phyloP scores from a whole-genome alignment of 2,329 filamentous ascomycete genomes.

The Neofusicoccum sp. region DNA sequence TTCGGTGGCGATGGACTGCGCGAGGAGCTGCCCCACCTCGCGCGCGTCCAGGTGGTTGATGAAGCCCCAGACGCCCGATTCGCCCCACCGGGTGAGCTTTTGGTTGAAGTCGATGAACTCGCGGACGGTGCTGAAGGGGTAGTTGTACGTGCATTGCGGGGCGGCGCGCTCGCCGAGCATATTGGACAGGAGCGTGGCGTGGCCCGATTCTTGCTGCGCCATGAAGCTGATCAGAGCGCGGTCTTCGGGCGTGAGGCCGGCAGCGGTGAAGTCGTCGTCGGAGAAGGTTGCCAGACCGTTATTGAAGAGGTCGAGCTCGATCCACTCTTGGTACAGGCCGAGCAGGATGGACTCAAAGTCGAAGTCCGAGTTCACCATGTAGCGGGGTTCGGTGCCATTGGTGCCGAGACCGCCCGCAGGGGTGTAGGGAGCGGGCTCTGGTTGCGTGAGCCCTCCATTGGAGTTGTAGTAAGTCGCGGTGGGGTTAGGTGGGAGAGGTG shows the following conservation, averaged over 20 bases:
- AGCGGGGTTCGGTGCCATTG: slow-evolving; percentile 75
- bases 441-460: slow-evolving; percentile 68
- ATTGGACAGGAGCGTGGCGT: slow-evolving; percentile 75
- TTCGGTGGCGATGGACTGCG: slow-evolving; percentile 77
- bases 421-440: slow-evolving; percentile 70
- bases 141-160: slow-evolving; percentile 78
- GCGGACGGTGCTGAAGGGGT: slow-evolving; percentile 72
- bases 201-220: slow-evolving; percentile 75
- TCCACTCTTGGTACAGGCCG: slow-evolving; percentile 80
- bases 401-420: slow-evolving; percentile 73
- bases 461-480: slow-evolving; percentile 71
- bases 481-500: slow-evolving; percentile 59
- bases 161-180: slow-evolving; percentile 74
- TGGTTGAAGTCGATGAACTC: slow-evolving; percentile 85
- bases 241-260: slow-evolving; percentile 70
- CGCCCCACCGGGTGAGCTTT: slow-evolving; percentile 80
- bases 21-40: slow-evolving; percentile 70
- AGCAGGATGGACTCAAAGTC: slow-evolving; percentile 78
- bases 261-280: slow-evolving; percentile 67
- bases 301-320: slow-evolving; percentile 82
- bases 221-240: slow-evolving; percentile 74
- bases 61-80: slow-evolving; percentile 81
- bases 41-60: slow-evolving; percentile 75
- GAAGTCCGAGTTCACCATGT: slow-evolving; percentile 78
- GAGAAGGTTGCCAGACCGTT: slow-evolving; percentile 72